Conservation (phyloP, 805 yeast genomes). For the Wickerhamomyces queroliae region DNA sequence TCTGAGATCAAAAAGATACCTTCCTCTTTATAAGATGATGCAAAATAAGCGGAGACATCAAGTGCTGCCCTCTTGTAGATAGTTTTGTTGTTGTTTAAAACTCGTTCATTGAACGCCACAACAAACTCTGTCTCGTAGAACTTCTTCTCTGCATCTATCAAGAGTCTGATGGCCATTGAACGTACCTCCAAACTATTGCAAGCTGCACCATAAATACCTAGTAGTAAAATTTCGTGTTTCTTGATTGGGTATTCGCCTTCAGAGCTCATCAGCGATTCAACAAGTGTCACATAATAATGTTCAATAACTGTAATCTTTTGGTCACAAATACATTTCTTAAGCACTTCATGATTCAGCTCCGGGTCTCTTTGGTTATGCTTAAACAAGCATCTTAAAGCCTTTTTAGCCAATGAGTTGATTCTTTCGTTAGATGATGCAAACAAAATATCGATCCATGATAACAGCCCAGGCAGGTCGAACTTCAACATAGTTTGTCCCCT, state of each 20-base stretch:
- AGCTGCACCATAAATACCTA: constrained; percentile 76
- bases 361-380: constrained; percentile 49
- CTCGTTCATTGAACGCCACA: constrained; percentile 58
- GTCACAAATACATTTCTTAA: constrained; percentile 65
- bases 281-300: constrained; percentile 66
- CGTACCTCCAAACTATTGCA: constrained; percentile 66
- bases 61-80: constrained; percentile 84
- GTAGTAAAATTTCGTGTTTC: constrained; percentile 63
- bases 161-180: constrained; percentile 62
- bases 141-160: constrained; percentile 59
- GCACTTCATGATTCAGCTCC: constrained; percentile 49
- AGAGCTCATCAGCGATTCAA: constrained; percentile 52
- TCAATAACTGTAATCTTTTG: constrained; percentile 49
- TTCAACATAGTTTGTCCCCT: constrained; percentile 50
- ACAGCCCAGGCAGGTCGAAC: constrained; percentile 62
- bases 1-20: constrained; percentile 63
- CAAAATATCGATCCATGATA: constrained; percentile 78
- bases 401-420: constrained; percentile 56
- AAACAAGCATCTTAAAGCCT: constrained; percentile 67
- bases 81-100: constrained; percentile 70
- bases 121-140: constrained; percentile 49
- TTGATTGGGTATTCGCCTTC: constrained; percentile 39
- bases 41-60: constrained; percentile 70
- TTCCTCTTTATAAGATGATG: constrained; percentile 52
- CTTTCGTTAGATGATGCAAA: constrained; percentile 52